Conservation (phyloP, 306 rosid genomes). For the Benincasa hispida region DNA sequence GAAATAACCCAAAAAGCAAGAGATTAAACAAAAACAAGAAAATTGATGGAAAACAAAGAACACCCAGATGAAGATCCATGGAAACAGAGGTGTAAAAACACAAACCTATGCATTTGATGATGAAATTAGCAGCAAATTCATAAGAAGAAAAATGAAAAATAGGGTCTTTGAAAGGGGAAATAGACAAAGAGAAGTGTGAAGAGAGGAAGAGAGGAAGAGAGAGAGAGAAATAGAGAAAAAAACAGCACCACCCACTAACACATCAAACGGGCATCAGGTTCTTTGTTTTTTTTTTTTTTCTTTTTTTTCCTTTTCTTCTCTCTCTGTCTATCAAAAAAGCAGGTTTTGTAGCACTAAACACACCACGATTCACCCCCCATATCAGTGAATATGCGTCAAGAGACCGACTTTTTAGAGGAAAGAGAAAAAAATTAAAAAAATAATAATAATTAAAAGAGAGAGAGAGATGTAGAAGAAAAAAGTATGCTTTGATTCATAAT, state of each 20-base stretch:
- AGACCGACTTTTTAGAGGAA: constrained; percentile 1
- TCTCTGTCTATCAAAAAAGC: constrained; percentile 16
- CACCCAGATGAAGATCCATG: background rate
- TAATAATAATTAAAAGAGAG: constrained; percentile 7
- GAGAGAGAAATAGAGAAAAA: constrained; percentile 10
- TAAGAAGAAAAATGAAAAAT: background rate
- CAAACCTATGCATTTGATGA: constrained; percentile 5
- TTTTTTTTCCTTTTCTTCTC: too few relatives aligned
- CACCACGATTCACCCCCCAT: constrained; percentile 31
- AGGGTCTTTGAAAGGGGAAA: background rate
- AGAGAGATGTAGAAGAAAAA: background rate
- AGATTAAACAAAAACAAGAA: background rate
- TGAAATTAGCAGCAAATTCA: background rate
- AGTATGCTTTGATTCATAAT: background rate
- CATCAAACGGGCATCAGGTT: constrained; percentile 57
- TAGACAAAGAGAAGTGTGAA: background rate
- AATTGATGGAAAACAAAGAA: background rate
- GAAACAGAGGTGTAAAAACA: background rate
- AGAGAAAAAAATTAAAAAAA: background rate
- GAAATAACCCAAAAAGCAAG: background rate
- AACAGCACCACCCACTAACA: constrained; percentile 42
- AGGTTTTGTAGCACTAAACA: constrained; percentile 23
- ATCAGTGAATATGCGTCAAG: constrained; percentile 33
- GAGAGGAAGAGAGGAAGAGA: constrained; percentile 8
- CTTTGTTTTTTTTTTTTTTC: constrained; percentile 8